These are phyloP conservation scores for Penicillium goetzii DNA, from an alignment of 495 filamentous ascomycete genomes.

Conservation along the genomic window DNA sequence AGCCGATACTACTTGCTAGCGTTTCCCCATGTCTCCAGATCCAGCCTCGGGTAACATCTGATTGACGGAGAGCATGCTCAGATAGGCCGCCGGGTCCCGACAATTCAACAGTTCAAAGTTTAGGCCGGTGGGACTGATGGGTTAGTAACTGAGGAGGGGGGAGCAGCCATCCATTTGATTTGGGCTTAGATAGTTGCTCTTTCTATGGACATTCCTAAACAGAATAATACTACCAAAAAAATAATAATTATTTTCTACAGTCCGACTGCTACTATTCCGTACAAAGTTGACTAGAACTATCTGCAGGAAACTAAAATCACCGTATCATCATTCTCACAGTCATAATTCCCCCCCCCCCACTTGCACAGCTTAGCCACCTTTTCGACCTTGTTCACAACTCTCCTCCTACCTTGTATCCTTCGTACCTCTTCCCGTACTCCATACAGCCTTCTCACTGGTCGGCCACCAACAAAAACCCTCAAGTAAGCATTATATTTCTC, in stretches of 20 bases:
- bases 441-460: constrained; percentile 1
- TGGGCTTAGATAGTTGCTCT: not conserved
- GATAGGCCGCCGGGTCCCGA: constrained; percentile 20
- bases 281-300: constrained; percentile 6
- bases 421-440: not conserved
- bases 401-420: not conserved
- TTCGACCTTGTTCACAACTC: not conserved
- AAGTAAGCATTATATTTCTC: constrained; percentile 30
- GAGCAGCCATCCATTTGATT: not conserved
- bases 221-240: not conserved
- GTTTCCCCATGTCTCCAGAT: constrained; percentile 23
- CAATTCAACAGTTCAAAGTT: constrained; percentile 29
- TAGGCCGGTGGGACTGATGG: constrained; percentile 23
- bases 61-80: constrained; percentile 24
- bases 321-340: too few species aligned
- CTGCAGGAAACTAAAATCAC: constrained; percentile 7
- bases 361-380: constrained; percentile 5
- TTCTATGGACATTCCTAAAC: not conserved
- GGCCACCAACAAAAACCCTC: constrained; percentile 14
- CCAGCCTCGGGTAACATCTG: constrained; percentile 31
- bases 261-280: not conserved
- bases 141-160: not conserved
- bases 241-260: not conserved
- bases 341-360: not conserved
- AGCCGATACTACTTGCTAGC: constrained; percentile 22